Conservation (phyloP, 352 stramenopile species). For the Sclerospora graminicola region DNA sequence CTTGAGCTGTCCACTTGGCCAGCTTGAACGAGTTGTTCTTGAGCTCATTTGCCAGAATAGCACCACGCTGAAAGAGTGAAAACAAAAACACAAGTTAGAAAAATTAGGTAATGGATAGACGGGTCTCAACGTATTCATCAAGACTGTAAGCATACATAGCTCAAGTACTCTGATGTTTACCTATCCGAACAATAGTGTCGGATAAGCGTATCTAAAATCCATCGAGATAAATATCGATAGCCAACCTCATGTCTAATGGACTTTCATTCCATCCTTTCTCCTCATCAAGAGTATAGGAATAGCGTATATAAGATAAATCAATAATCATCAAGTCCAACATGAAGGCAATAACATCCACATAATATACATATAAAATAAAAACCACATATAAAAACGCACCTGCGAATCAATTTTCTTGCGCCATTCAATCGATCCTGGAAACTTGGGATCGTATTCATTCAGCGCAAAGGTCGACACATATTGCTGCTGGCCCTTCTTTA, state of each 20-base stretch:
- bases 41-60: constrained; percentile 95
- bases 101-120: not conserved
- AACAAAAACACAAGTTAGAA: constrained; percentile 1
- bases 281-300: constrained; percentile 47
- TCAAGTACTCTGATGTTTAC: not conserved
- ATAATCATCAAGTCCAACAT: constrained; percentile 56
- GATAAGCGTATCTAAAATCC: not conserved
- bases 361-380: constrained; percentile 13
- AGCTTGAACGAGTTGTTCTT: constrained; percentile 99
- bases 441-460: constrained; percentile 96
- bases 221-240: constrained; percentile 5
- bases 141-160: not conserved
- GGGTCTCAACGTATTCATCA: no score
- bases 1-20: constrained; percentile 96
- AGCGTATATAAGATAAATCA: constrained; percentile 46
- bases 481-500: constrained; percentile 82
- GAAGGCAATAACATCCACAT: constrained; percentile 2
- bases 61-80: constrained; percentile 73
- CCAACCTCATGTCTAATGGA: constrained; percentile 11
- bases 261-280: constrained; percentile 29
- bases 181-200: not conserved
- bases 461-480: constrained; percentile 94
- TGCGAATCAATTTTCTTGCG: constrained; percentile 95
- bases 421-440: constrained; percentile 85
- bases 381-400: constrained; percentile 16